phyloP scores from a whole-genome alignment of 2,329 filamentous ascomycete genomes.

The Claviceps capensis region DNA sequence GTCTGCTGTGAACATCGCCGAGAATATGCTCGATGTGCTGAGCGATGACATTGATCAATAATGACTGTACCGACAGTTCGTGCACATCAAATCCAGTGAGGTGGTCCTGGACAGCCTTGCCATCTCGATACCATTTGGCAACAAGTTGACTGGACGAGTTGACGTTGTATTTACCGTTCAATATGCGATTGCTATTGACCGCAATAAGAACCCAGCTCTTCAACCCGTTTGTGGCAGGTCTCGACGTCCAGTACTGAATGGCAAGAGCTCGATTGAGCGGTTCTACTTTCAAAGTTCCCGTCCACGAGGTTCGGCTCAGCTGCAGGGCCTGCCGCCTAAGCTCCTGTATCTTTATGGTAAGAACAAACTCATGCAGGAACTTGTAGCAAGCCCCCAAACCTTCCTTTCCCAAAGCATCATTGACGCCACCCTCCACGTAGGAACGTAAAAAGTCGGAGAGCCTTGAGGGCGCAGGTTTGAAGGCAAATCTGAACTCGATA shows the following conservation, averaged over 20 bases:
- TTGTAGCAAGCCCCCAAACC: constrained; percentile 72
- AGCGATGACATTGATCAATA: constrained; percentile 63
- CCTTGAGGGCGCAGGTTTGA: constrained; percentile 50
- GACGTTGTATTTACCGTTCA: constrained; percentile 23
- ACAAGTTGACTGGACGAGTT: constrained; percentile 41
- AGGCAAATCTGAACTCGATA: constrained; percentile 78
- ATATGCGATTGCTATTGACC: constrained; percentile 51
- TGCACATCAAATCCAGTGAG: constrained; percentile 53
- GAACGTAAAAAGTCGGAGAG: constrained; percentile 50
- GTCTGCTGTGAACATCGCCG: constrained; percentile 45
- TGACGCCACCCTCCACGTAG: constrained; percentile 57
- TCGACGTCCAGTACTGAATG: constrained; percentile 79
- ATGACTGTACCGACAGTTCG: constrained; percentile 56
- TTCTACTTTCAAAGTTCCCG: constrained; percentile 63
- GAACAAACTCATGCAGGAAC: constrained; percentile 71
- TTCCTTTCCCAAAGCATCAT: constrained; percentile 53
- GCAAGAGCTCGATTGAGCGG: constrained; percentile 68
- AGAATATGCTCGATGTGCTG: constrained; percentile 63
- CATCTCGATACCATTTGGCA: constrained; percentile 74
- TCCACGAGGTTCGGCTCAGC: constrained; percentile 60
- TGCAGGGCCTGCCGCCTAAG: constrained; percentile 63
- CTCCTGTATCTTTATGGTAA: constrained; percentile 83
- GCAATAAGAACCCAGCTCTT: constrained; percentile 92
- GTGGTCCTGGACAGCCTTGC: constrained; percentile 57
- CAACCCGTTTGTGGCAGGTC: constrained; percentile 33